Percentiles rank a stretch among this genome's conserved stretches.
phyloP scores from a whole-genome alignment of 345 rosid genomes.

The Hevea brasiliensis region DNA sequence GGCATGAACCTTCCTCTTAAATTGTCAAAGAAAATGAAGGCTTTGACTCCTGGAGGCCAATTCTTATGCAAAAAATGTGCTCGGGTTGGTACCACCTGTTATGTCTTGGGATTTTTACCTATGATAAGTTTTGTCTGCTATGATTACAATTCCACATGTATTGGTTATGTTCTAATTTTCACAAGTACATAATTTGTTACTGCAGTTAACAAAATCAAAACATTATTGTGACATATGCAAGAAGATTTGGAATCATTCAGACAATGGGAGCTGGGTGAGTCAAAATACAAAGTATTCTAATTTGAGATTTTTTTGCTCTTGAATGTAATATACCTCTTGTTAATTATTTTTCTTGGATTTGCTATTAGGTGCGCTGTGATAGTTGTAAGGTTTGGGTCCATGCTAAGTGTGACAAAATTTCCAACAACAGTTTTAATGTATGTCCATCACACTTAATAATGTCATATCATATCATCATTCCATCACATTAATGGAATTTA shows the following conservation, averaged over 20 bases:
- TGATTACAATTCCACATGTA: not conserved
- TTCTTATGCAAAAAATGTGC: constrained; percentile 78
- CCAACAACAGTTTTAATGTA: constrained; percentile 75
- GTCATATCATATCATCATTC: constrained; percentile 1
- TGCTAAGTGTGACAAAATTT: constrained; percentile 84
- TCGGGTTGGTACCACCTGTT: constrained; percentile 47
- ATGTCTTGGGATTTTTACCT: constrained; percentile 16
- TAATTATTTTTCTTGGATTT: constrained; percentile 13
- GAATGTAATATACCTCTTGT: constrained; percentile 5
- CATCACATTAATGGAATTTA: constrained; percentile 12
- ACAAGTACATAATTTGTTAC: constrained; percentile 19
- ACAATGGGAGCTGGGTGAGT: constrained; percentile 82
- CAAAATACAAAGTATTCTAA: constrained; percentile 14
- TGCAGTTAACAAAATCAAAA: constrained; percentile 78
- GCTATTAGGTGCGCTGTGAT: constrained; percentile 80
- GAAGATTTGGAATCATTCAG: constrained; percentile 72
- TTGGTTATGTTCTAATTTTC: constrained; percentile 1
- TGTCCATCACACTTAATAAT: constrained; percentile 22
- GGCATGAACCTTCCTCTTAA: constrained; percentile 53
- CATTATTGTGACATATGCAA: constrained; percentile 89
- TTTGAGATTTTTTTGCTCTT: constrained; percentile 12
- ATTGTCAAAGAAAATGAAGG: constrained; percentile 54
- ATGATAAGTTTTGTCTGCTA: not conserved
- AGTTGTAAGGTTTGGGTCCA: constrained; percentile 97
- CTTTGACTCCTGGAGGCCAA: constrained; percentile 50